Evolutionary conservation across 1,284 basidiomycete genomes (phyloP).

Genomic region (Coniferiporia sulphurascens): DNA sequence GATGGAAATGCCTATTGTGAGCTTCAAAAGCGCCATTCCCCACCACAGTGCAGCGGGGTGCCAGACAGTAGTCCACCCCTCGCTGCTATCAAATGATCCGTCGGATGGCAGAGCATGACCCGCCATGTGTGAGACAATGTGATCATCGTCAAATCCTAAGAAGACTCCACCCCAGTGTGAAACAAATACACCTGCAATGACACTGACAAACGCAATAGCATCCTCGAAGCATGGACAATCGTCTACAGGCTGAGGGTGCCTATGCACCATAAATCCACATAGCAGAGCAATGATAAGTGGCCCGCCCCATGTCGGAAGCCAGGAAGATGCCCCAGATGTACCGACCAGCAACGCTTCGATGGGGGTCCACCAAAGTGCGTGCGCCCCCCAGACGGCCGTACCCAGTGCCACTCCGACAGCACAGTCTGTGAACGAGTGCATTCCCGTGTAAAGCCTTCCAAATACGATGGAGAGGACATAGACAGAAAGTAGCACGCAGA

Average conservation of each 20-base stretch:
- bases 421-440: slow-evolving; percentile 86
- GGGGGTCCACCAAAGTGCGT: slow-evolving; percentile 33
- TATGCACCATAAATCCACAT: slow-evolving; percentile 72
- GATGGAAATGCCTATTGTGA: slow-evolving; percentile 56
- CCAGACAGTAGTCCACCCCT: slow-evolving; percentile 39
- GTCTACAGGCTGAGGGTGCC: slow-evolving; percentile 90
- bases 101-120: slow-evolving; percentile 24
- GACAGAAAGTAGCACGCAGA: slow-evolving; percentile 45
- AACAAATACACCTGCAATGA: slow-evolving; percentile 73
- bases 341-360: slow-evolving; percentile 47
- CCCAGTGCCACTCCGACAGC: slow-evolving; percentile 64
- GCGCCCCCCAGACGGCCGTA: slow-evolving; percentile 57
- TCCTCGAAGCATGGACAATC: slow-evolving; percentile 99
- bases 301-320: slow-evolving; percentile 33
- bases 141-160: slow-evolving; percentile 32
- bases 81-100: slow-evolving; percentile 40
- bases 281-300: slow-evolving; percentile 65
- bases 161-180: slow-evolving; percentile 55
- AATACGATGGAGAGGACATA: slow-evolving; percentile 82
- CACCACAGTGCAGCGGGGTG: slow-evolving; percentile 51
- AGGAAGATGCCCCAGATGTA: neutral
- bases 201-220: slow-evolving; percentile 88
- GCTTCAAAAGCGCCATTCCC: slow-evolving; percentile 52
- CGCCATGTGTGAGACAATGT: slow-evolving; percentile 19
- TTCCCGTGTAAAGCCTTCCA: slow-evolving; percentile 86